A percentile compares a stretch with the other conserved stretches of the same genome.
Evolutionary conservation across 2,329 filamentous ascomycete species (phyloP).

Genomic region (Trichoderma sp.): DNA sequence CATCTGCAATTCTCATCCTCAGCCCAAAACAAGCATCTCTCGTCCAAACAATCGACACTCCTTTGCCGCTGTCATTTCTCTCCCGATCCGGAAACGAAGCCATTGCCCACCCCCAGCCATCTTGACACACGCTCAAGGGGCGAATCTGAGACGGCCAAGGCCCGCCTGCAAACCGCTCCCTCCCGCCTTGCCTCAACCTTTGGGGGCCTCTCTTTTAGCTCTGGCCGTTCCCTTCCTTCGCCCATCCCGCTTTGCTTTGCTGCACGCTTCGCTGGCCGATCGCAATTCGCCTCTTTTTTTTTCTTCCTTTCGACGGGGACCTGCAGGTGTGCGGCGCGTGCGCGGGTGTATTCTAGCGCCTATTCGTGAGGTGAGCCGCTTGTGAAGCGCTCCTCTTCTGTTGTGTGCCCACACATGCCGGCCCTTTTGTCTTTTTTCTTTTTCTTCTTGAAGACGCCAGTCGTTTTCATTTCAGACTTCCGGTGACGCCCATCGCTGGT

Average conservation of each 20-base stretch:
- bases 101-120: conserved; percentile 5
- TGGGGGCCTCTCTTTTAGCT: not conserved
- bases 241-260: not conserved
- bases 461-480: not conserved
- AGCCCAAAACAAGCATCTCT: not conserved
- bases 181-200: not conserved
- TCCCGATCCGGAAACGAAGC: not conserved
- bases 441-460: conserved; percentile 1
- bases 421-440: not conserved
- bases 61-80: not conserved
- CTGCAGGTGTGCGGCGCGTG: not conserved
- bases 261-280: conserved; percentile 12
- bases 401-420: conserved; percentile 6
- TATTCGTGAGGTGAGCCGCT: not conserved
- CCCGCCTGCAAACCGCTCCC: not conserved
- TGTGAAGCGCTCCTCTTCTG: not conserved
- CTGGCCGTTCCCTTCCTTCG: not conserved
- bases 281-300: conserved; percentile 8
- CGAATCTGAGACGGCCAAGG: conserved; percentile 16
- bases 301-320: not conserved
- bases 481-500: not conserved
- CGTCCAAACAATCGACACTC: conserved; percentile 1
- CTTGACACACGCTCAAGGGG: conserved; percentile 18
- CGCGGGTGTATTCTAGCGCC: not conserved
- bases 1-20: not conserved